Evolutionary conservation across 495 filamentous ascomycete genomes (phyloP).

Genomic region (Letharia lupina): DNA sequence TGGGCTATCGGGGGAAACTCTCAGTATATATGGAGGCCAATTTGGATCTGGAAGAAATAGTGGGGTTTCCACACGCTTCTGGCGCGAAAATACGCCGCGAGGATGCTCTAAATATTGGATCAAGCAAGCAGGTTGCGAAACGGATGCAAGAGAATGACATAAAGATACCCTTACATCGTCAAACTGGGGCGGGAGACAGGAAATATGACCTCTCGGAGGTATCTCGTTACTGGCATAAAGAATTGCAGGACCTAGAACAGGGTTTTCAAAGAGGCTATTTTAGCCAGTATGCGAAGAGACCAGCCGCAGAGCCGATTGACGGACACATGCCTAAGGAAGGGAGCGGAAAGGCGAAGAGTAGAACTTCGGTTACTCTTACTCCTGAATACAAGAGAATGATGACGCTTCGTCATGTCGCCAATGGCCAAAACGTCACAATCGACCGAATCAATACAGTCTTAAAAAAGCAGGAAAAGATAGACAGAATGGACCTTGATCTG

Average conservation of each 20-base stretch:
- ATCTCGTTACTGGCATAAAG: constrained; percentile 23
- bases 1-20: constrained; percentile 43
- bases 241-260: constrained; percentile 24
- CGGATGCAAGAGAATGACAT: constrained; percentile 31
- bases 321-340: not conserved
- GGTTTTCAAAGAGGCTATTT: constrained; percentile 19
- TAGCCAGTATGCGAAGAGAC: constrained; percentile 13
- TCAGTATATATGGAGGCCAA: constrained; percentile 49
- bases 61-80: constrained; percentile 23
- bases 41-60: constrained; percentile 43
- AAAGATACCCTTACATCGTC: constrained; percentile 34
- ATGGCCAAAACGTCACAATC: constrained; percentile 28
- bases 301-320: not conserved
- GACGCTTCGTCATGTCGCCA: constrained; percentile 22
- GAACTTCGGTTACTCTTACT: constrained; percentile 14
- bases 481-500: constrained; percentile 28
- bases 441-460: constrained; percentile 27
- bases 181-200: constrained; percentile 24
- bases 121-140: constrained; percentile 33
- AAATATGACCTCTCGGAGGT: constrained; percentile 18
- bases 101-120: constrained; percentile 28
- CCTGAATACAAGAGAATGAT: constrained; percentile 21
- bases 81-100: constrained; percentile 27
- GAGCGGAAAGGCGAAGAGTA: constrained; percentile 19
- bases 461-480: constrained; percentile 26